These are phyloP conservation scores for Eucalyptus erythrocorys DNA, from an alignment of 345 rosid genomes.

Conservation along the genomic window DNA sequence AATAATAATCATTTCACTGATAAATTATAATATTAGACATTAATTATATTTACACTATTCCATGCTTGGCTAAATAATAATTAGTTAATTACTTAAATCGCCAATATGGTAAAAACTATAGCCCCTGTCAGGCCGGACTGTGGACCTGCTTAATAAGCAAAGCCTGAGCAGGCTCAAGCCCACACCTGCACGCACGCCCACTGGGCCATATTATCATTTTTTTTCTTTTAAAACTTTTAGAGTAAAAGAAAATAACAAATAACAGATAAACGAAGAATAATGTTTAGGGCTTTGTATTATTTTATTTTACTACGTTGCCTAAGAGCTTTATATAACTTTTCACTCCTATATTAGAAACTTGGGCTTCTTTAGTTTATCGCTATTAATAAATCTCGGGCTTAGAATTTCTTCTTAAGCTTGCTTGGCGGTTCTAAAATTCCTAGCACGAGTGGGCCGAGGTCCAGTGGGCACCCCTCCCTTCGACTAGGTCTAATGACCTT, in stretches of 20 bases:
- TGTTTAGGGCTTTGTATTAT: background rate
- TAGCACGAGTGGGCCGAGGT: background rate
- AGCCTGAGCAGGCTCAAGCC: too few species aligned
- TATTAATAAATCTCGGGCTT: background rate
- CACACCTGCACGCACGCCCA: background rate
- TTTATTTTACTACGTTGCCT: background rate
- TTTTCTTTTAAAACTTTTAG: background rate
- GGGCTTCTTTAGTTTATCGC: background rate
- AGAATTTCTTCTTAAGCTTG: background rate
- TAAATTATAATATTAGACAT: background rate
- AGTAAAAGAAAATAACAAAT: background rate
- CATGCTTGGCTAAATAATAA: background rate
- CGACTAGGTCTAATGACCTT: background rate
- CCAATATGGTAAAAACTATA: background rate
- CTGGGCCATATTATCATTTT: background rate
- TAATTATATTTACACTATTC: background rate
- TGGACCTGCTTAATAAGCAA: too few species aligned
- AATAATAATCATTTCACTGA: background rate
- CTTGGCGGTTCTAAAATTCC: background rate
- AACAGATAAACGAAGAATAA: background rate
- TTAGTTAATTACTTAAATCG: background rate
- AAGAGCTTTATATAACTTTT: background rate
- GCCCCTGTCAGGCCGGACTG: background rate
- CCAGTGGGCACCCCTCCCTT: background rate
- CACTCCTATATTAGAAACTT: background rate